Percentiles rank a stretch among this genome's conserved stretches.
phyloP scores from a whole-genome alignment of 2,329 filamentous ascomycete species.

The Cryphonectria parasitica region DNA sequence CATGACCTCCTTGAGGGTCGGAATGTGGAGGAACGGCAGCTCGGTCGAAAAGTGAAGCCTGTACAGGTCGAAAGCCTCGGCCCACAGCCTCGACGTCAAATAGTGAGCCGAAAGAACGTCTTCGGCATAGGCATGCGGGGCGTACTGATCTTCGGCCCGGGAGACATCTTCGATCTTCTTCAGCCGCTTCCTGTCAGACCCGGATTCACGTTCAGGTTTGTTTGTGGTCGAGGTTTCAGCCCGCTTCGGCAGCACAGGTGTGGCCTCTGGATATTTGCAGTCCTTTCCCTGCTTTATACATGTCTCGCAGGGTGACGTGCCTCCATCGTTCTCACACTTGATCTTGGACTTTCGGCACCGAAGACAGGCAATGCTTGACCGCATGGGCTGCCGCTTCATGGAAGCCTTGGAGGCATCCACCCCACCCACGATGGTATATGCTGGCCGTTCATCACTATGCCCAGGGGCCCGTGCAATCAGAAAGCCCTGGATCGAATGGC shows the following conservation, averaged over 20 bases:
- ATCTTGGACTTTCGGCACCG: conserved; percentile 81
- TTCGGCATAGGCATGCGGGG: conserved; percentile 47
- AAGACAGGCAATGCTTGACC: conserved; percentile 79
- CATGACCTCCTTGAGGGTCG: conserved; percentile 61
- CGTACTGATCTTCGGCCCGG: conserved; percentile 43
- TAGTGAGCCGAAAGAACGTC: conserved; percentile 66
- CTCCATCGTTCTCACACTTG: conserved; percentile 81
- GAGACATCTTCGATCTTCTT: conserved; percentile 49
- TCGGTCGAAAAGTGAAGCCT: conserved; percentile 73
- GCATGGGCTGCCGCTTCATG: conserved; percentile 61
- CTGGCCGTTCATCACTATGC: conserved; percentile 30
- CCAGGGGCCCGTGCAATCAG: conserved; percentile 20
- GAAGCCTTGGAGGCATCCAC: conserved; percentile 47
- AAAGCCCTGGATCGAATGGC: conserved; percentile 27
- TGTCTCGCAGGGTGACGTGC: conserved; percentile 71
- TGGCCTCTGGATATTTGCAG: conserved; percentile 70
- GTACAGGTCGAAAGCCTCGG: conserved; percentile 70
- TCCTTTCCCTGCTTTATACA: conserved; percentile 74
- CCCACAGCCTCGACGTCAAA: conserved; percentile 68
- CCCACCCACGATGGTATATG: conserved; percentile 38
- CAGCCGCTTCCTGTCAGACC: conserved; percentile 54
- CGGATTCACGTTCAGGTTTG: conserved; percentile 48
- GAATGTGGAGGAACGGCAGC: conserved; percentile 71
- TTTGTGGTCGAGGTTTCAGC: conserved; percentile 38
- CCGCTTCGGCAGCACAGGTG: conserved; percentile 42